Evolutionary conservation across 495 filamentous ascomycete species (phyloP), one percentile per base, ranked within the genome.

Genomic region (Emericellopsis terricola): DNA sequence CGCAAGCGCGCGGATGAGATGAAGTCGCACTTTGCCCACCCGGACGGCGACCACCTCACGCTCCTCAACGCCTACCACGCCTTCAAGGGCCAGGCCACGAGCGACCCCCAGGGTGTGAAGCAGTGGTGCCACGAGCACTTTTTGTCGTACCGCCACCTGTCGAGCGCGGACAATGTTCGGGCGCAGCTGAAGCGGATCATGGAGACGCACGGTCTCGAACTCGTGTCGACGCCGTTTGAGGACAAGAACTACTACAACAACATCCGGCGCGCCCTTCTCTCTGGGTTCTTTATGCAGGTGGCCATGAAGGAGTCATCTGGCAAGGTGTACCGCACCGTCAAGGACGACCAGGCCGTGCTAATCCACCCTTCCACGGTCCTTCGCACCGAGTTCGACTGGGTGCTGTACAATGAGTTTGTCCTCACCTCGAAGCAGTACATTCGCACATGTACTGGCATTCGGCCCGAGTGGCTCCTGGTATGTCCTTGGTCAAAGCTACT

Each of bases 221-320:
- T 99, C 31, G 51, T 96, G 31, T 84, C 76, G 38, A 93, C 83
- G 0, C 71, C 79, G 1, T 94, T 94, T 58, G 78, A 84, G 32
- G 76, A 96, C 56, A 94, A 93, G 65, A 79, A 86, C 41, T 99
- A 99, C 59, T 96, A 94, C 51, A 83, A 71, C 54, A 99, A 99
- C 48, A 96, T 99, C 47, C 79, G 84, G 15, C 76, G 82, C 11
- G 89, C 89, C 8, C 65, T 99, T n/a, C 78, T 93, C 10, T 71
- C 83, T 2, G 89, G 89, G 15, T 99, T 96, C 63, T 99, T 99
- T 65, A 99, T 99, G 89, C 91, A 99, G 49, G 79, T 96, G n/a
- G 89, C 89, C 27, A 94, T 85, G 71, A 79, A 75, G 43, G 81
- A 92, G 38, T 56, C 60, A 23, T 50, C 46, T 19, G 72, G 73